Conservation (phyloP, 139 green algal genomes). For the Micractinium conductrix region DNA sequence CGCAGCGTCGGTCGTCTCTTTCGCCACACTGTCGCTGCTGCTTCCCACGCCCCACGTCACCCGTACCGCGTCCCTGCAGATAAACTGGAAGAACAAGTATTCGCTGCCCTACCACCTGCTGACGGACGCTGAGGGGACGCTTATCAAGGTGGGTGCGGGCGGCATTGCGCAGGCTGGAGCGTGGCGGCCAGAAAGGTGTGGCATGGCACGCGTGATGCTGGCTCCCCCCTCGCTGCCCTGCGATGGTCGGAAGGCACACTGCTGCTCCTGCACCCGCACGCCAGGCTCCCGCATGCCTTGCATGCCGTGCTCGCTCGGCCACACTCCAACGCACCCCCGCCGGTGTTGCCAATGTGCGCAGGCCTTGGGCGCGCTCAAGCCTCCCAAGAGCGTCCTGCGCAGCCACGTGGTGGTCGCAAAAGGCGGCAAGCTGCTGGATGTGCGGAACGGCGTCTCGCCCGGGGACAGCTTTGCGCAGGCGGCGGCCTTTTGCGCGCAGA, state of each 20-base stretch:
- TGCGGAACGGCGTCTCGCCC: constrained; percentile 42
- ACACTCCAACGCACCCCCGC: not conserved
- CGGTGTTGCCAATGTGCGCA: constrained; percentile 6
- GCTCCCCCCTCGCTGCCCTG: too few relatives aligned
- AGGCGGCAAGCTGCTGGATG: constrained; percentile 42
- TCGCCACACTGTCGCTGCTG: too few relatives aligned
- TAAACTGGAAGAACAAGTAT: constrained; percentile 57
- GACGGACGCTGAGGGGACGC: constrained; percentile 36
- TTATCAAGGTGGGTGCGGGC: not conserved
- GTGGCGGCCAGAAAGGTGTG: too few relatives aligned
- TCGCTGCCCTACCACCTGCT: constrained; percentile 52
- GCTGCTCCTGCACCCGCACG: too few relatives aligned
- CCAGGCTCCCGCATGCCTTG: not conserved
- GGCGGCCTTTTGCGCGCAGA: not conserved
- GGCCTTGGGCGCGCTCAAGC: constrained; percentile 45
- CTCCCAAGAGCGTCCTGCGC: constrained; percentile 38
- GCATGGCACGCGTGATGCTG: too few relatives aligned
- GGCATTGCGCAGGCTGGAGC: not conserved
- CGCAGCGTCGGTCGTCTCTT: too few relatives aligned
- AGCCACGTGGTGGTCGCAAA: constrained; percentile 33
- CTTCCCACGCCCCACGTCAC: too few relatives aligned
- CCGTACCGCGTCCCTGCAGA: constrained; percentile 8
- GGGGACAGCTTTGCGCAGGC: constrained; percentile 41
- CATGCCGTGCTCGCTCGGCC: not conserved
- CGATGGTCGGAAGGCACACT: too few relatives aligned